Base-by-base conservation (phyloP, 805 yeast species). In the Starmera caribaea region DNA sequence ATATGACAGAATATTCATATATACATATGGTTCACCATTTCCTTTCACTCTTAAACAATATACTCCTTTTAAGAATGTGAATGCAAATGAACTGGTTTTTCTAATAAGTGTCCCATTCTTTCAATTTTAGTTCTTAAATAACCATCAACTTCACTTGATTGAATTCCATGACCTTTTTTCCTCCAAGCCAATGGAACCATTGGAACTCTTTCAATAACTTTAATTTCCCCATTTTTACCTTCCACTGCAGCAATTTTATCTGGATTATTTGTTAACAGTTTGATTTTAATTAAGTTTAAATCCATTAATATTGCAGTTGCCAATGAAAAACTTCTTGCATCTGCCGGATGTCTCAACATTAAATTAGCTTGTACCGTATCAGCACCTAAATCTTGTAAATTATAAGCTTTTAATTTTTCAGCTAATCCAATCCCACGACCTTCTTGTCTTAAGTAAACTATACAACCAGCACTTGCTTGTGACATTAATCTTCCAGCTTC, bases 341-440 rank as follows among this genome's bases (percentile, higher is more conserved):
- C 99, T 0, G 97, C 97, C 6, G 99, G 99, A 54, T 92, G 99
- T 50, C 96, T 75, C 46, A 92, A 70, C 65, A 92, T 59, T 42
- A 92, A 65, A 61, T 92, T 92, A 8, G 98, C 98, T 59, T 89
- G 94, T 4, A 92, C 97, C 0, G 99, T 92, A 59, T 92, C 99
- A 8, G 97, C 97, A 7, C 99, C 99, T 41, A 92, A 68, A 63
- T 92, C 99, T 66, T 92, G 99, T 47, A 92, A 67, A 57, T 92
- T 92, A 62, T 92, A 92, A 3, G 97, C 97, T 62, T 92, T 92
- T 48, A 92, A 71, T 62, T 92, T 92, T 57, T 92, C 99, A 27
- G 97, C 96, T n/a, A 92, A 69, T 7, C 99, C 99, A 44, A 92
- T 92, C 15, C 99, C 99, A 43, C 99, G 78, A 39, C 99, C 99